Evolutionary conservation across 116 monocot species (phyloP).

Genomic region (Posidonia oceanica): DNA sequence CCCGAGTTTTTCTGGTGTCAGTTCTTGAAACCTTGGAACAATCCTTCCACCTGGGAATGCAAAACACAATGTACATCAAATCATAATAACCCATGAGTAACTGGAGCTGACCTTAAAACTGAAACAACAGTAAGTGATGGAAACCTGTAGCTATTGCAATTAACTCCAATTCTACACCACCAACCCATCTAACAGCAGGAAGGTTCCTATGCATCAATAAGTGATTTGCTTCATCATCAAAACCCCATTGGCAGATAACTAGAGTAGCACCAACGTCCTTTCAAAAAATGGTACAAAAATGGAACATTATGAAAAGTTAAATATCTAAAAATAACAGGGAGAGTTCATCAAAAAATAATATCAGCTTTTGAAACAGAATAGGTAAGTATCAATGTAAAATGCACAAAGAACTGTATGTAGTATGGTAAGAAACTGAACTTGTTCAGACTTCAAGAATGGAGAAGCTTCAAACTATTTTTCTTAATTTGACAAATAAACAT

Average conservation of each 20-base stretch:
- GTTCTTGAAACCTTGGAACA: conserved; percentile 94
- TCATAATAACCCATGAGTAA: not conserved
- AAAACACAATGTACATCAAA: not conserved
- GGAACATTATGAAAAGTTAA: not conserved
- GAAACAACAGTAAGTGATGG: not conserved
- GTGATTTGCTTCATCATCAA: conserved; percentile 99
- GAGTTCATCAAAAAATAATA: not conserved
- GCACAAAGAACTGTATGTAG: not conserved
- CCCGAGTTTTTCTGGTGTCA: conserved; percentile 89
- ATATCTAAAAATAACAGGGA: not conserved
- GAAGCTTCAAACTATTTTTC: too few species aligned
- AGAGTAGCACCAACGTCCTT: conserved; percentile 96
- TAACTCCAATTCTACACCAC: conserved; percentile 96
- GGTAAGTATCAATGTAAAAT: not conserved
- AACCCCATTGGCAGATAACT: conserved; percentile 99
- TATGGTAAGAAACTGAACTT: too few species aligned
- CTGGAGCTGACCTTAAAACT: not conserved
- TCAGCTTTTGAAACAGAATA: not conserved
- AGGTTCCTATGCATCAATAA: conserved; percentile 89
- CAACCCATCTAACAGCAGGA: conserved; percentile 99
- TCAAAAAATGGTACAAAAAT: not conserved
- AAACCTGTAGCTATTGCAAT: conserved; percentile 98
- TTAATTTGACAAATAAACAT: too few species aligned
- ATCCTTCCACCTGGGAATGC: conserved; percentile 80
- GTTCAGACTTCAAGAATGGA: too few species aligned